Conservation (phyloP, 2,329 filamentous ascomycete species). For the Diaporthe eres region DNA sequence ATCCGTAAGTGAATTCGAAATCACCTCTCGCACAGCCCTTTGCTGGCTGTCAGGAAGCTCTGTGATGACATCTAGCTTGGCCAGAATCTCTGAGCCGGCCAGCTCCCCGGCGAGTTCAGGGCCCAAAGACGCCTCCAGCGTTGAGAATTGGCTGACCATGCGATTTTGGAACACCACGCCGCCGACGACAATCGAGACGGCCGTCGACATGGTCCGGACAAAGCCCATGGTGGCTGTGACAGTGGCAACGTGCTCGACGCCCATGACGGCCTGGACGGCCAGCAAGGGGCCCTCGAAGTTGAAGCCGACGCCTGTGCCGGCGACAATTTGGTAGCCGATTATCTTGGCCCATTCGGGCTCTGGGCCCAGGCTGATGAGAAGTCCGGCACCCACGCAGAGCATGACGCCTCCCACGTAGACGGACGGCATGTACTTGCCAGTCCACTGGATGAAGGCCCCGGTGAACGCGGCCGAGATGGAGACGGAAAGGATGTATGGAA, state of each 20-base stretch:
- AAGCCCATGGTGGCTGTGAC: slow-evolving; percentile 73
- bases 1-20: background rate
- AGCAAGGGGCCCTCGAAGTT: slow-evolving; percentile 73
- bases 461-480: slow-evolving; percentile 42
- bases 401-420: slow-evolving; percentile 65
- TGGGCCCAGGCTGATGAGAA: slow-evolving; percentile 66
- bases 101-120: slow-evolving; percentile 61
- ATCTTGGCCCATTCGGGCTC: slow-evolving; percentile 60
- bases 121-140: background rate
- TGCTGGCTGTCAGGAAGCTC: background rate
- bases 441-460: slow-evolving; percentile 58
- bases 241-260: slow-evolving; percentile 68
- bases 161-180: slow-evolving; percentile 48
- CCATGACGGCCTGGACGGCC: slow-evolving; percentile 72
- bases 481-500: slow-evolving; percentile 68
- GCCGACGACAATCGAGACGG: slow-evolving; percentile 68
- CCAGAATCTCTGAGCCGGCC: slow-evolving; percentile 55
- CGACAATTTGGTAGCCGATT: slow-evolving; percentile 67
- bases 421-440: slow-evolving; percentile 67
- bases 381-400: slow-evolving; percentile 69
- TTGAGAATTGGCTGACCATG: slow-evolving; percentile 45
- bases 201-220: slow-evolving; percentile 65
- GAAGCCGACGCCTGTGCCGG: slow-evolving; percentile 69
- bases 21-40: background rate
- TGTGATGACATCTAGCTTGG: background rate